Conservation (phyloP, 768 basidiomycete genomes). For the Udeniomyces megalosporus region DNA sequence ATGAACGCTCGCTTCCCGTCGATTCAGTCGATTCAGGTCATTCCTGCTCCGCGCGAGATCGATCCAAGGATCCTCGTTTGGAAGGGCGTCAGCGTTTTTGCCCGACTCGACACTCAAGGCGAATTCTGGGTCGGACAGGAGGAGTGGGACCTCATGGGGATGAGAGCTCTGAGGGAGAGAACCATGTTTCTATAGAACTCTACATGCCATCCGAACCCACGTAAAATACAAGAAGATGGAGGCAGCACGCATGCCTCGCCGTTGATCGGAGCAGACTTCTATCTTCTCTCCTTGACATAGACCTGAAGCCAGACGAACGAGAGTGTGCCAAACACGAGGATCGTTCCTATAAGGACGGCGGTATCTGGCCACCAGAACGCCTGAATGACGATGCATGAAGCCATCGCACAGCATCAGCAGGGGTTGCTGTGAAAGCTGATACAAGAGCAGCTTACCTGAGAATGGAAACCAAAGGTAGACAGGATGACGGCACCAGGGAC, state of each 20-base stretch:
- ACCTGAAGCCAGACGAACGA: constrained; percentile 71
- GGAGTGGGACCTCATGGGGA: constrained; percentile 47
- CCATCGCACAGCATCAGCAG: neutral
- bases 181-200: constrained; percentile 16
- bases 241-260: neutral
- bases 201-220: neutral
- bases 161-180: constrained; percentile 31
- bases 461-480: constrained; percentile 78
- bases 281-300: constrained; percentile 69
- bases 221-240: no score
- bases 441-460: constrained; percentile 38
- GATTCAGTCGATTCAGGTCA: constrained; percentile 51
- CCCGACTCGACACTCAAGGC: constrained; percentile 72
- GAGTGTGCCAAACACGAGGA: constrained; percentile 54
- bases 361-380: constrained; percentile 99
- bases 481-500: constrained; percentile 91
- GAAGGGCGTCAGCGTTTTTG: constrained; percentile 86
- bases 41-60: constrained; percentile 85
- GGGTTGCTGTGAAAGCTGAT: no score
- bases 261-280: neutral
- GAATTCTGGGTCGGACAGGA: constrained; percentile 76
- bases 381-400: constrained; percentile 22
- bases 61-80: constrained; percentile 79
- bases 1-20: constrained; percentile 39
- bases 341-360: constrained; percentile 66